Conservation (phyloP, 2,329 filamentous ascomycete species). For the Ophiognomonia clavigignenti-juglandacearum region DNA sequence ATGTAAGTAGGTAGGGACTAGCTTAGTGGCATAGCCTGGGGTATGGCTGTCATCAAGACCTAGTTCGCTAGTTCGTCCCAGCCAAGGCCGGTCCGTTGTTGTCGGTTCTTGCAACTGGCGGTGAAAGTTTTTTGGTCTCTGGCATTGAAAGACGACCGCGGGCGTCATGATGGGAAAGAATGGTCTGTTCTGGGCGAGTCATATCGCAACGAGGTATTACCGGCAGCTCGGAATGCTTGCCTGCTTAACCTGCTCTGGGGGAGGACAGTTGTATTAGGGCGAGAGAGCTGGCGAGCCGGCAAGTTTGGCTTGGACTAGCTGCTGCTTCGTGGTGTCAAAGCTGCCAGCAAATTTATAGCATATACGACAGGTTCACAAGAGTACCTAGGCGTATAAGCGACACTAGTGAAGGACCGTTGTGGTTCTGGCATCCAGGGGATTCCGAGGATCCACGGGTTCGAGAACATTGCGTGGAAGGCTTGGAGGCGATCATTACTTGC, state of each 20-base stretch:
- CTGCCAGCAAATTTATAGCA: too few species aligned
- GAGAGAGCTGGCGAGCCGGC: neutral
- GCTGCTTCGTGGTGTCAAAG: too few species aligned
- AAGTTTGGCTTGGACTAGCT: too few species aligned
- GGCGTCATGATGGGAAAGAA: neutral
- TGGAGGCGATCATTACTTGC: neutral
- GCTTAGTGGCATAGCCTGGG: neutral
- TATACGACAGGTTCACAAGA: too few species aligned
- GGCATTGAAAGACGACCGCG: neutral
- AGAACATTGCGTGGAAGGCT: neutral
- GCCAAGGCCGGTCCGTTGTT: neutral
- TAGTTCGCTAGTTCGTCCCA: too few species aligned
- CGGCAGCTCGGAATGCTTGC: neutral
- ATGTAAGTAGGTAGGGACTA: too few species aligned
- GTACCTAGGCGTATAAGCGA: too few species aligned
- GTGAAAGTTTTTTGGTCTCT: slow-evolving; percentile 6
- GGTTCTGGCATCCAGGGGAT: neutral
- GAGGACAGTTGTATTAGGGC: neutral
- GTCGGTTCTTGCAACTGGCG: slow-evolving; percentile 6
- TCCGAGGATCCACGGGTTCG: neutral
- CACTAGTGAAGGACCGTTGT: too few species aligned
- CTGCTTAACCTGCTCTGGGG: neutral
- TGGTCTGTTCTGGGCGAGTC: slow-evolving; percentile 8
- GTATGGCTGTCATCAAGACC: neutral
- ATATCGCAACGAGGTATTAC: slow-evolving; percentile 3